These are phyloP conservation scores for Xylaria curta DNA, from an alignment of 495 filamentous ascomycete genomes.

Conservation along the genomic window DNA sequence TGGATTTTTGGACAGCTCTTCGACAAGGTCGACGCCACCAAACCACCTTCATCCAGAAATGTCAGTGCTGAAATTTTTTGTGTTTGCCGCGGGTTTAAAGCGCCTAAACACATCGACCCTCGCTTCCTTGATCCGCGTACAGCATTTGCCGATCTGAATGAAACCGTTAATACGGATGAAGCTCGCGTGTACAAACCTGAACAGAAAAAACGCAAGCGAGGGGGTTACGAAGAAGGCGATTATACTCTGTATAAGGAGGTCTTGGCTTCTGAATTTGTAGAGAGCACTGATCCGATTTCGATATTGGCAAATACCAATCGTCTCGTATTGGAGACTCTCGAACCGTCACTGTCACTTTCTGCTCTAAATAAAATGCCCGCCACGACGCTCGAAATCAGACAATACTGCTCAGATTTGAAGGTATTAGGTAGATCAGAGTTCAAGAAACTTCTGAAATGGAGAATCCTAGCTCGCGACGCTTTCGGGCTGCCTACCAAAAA, in stretches of 20 bases:
- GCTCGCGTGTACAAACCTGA: constrained; percentile 98
- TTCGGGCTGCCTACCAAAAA: constrained; percentile 88
- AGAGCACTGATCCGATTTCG: constrained; percentile 93
- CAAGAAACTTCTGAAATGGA: constrained; percentile 89
- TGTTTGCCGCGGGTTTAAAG: constrained; percentile 57
- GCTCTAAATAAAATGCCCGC: constrained; percentile 90
- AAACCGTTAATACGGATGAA: constrained; percentile 91
- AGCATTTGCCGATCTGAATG: constrained; percentile 93
- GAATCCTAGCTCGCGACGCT: constrained; percentile 85
- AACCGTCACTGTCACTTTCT: constrained; percentile 84
- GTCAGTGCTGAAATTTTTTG: constrained; percentile 52
- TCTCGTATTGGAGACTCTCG: constrained; percentile 78
- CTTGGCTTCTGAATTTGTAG: constrained; percentile 89
- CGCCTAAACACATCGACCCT: constrained; percentile 90
- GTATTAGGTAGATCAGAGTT: constrained; percentile 95
- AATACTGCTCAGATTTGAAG: constrained; percentile 87
- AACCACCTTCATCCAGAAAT: constrained; percentile 93
- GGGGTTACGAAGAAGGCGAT: constrained; percentile 96
- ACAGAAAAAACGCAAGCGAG: constrained; percentile 93
- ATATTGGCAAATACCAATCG: constrained; percentile 88
- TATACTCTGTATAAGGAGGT: constrained; percentile 91
- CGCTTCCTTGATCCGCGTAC: constrained; percentile 88
- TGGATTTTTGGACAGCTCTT: constrained; percentile 99
- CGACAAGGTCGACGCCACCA: constrained; percentile 91
- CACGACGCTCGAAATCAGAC: constrained; percentile 84